Evolutionary conservation across 768 basidiomycete species (phyloP).

Genomic region (Xanthoconium stramineum): DNA sequence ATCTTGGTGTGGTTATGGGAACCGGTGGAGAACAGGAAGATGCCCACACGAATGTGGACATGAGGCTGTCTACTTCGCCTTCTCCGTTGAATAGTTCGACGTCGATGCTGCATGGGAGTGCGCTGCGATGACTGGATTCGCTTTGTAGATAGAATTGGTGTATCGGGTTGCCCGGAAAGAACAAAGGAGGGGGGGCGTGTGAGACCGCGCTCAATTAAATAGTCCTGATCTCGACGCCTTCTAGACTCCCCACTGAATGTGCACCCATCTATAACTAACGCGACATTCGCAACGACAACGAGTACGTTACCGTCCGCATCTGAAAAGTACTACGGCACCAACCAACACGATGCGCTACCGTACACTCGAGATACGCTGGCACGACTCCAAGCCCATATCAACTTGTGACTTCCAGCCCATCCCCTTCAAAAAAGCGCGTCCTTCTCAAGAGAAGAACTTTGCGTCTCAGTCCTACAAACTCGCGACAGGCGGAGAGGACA

Average conservation of each 20-base stretch:
- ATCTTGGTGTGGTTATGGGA: constrained; percentile 63
- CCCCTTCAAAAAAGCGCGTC: constrained; percentile 78
- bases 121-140: constrained; percentile 15
- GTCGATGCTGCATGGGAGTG: constrained; percentile 26
- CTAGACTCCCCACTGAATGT: neutral
- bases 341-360: constrained; percentile 67
- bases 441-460: constrained; percentile 52
- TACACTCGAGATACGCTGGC: constrained; percentile 94
- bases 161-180: constrained; percentile 1
- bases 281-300: constrained; percentile 7
- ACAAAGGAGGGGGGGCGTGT: constrained; percentile 19
- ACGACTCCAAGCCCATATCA: constrained; percentile 93
- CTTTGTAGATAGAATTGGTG: constrained; percentile 6
- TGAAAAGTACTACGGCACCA: neutral
- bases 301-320: neutral
- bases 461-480: constrained; percentile 79
- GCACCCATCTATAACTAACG: constrained; percentile 7
- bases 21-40: constrained; percentile 38
- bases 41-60: constrained; percentile 13
- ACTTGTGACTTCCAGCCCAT: constrained; percentile 94
- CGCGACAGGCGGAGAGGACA: constrained; percentile 95
- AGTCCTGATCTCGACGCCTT: constrained; percentile 10
- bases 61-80: constrained; percentile 17
- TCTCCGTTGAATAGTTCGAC: constrained; percentile 23
- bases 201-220: constrained; percentile 17